Percentiles rank a stretch among this genome's conserved stretches.
phyloP scores from a whole-genome alignment of 805 yeast genomes.

The Jamesozyma spencerorum region DNA sequence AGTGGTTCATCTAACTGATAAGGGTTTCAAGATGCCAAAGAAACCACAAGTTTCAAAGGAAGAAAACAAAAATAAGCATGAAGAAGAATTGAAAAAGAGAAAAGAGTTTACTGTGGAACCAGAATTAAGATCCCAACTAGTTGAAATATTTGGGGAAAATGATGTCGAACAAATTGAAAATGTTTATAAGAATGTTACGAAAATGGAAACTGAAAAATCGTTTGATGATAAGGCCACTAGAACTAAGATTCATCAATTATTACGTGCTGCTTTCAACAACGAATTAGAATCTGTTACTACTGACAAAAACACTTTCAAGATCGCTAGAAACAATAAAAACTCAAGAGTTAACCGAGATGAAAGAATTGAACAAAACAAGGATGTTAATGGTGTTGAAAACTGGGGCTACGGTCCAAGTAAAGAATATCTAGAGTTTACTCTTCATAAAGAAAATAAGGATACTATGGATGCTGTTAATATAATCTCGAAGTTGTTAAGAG shows the following conservation, averaged over 20 bases:
- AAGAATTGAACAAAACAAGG: conserved; percentile 30
- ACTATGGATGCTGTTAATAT: conserved; percentile 89
- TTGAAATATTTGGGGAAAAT: conserved; percentile 47
- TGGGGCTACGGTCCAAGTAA: conserved; percentile 69
- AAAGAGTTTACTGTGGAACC: conserved; percentile 36
- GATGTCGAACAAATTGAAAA: conserved; percentile 49
- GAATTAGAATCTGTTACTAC: conserved; percentile 75
- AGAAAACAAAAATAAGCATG: conserved; percentile 31
- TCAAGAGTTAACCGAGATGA: conserved; percentile 33
- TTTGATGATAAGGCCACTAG: conserved; percentile 66
- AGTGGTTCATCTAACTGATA: conserved; percentile 67
- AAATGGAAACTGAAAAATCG: conserved; percentile 45
- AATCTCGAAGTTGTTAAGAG: conserved; percentile 60
- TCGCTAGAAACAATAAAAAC: conserved; percentile 44
- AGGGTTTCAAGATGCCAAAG: conserved; percentile 55
- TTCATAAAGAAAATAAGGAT: conserved; percentile 92
- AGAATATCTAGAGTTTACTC: conserved; percentile 61
- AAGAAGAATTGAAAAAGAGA: conserved; percentile 24
- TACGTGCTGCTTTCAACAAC: conserved; percentile 65
- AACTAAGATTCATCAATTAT: conserved; percentile 65
- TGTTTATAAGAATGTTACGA: conserved; percentile 45
- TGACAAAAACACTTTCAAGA: conserved; percentile 50
- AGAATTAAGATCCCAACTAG: conserved; percentile 40
- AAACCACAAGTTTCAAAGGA: conserved; percentile 36
- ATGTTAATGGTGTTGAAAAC: conserved; percentile 45